Evolutionary conservation across 805 yeast species (phyloP).

Genomic region (Saccharomycodes ludwigii): DNA sequence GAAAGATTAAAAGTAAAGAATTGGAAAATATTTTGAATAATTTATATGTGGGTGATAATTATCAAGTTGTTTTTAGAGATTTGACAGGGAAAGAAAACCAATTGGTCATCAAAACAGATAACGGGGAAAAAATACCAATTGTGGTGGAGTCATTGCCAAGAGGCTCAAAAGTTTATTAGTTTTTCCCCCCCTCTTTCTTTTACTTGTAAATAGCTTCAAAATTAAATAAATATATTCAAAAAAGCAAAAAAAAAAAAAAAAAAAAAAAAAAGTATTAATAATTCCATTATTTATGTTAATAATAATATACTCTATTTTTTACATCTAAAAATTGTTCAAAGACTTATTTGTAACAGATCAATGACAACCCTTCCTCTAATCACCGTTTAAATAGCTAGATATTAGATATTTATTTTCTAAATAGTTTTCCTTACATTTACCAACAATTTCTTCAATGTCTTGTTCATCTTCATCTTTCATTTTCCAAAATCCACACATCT

Average conservation of each 20-base stretch:
- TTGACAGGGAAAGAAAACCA: constrained; percentile 5
- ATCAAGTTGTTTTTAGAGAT: constrained; percentile 9
- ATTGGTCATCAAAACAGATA: constrained; percentile 7
- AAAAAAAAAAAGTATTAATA: too few relatives aligned
- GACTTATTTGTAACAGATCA: not conserved
- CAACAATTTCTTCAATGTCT: constrained; percentile 25
- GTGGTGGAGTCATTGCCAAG: constrained; percentile 10
- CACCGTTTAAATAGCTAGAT: constrained; percentile 9
- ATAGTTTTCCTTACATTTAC: constrained; percentile 29
- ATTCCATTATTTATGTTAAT: too few relatives aligned
- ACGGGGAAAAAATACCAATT: constrained; percentile 6
- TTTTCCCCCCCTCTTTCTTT: too few relatives aligned
- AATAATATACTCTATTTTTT: too few relatives aligned
- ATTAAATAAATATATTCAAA: too few relatives aligned
- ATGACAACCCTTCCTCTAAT: not conserved
- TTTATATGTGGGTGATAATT: constrained; percentile 8
- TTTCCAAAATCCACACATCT: constrained; percentile 50
- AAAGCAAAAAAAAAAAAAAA: too few relatives aligned
- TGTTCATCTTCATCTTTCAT: constrained; percentile 23
- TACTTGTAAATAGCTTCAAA: too few relatives aligned
- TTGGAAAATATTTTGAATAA: constrained; percentile 14
- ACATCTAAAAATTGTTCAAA: too few relatives aligned
- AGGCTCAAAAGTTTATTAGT: constrained; percentile 5
- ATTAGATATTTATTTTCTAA: constrained; percentile 12
- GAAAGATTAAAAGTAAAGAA: constrained; percentile 12